Percentiles rank a stretch among this genome's conserved stretches.
phyloP scores from a whole-genome alignment of 228 moss, liverwort and hornwort genomes.

The Sphagnum fallax region DNA sequence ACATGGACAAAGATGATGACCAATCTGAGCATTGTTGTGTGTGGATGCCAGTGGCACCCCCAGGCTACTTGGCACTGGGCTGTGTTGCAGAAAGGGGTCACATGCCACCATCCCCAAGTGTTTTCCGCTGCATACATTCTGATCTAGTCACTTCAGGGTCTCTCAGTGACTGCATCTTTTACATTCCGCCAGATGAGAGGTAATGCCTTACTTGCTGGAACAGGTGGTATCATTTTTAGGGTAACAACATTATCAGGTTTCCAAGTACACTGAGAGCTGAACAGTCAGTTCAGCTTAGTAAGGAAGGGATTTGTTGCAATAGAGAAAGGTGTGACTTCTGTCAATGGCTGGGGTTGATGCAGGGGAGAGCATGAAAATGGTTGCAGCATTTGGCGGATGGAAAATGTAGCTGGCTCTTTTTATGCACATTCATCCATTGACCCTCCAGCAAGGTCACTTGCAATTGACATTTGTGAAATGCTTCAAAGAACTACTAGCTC shows the following conservation, averaged over 20 bases:
- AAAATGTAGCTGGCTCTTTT: constrained; percentile 81
- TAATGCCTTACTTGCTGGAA: constrained; percentile 9
- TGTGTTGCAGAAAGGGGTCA: constrained; percentile 74
- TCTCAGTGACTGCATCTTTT: constrained; percentile 74
- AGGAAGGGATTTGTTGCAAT: not conserved
- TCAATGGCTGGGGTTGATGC: not conserved
- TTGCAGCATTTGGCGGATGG: constrained; percentile 86
- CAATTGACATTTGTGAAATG: constrained; percentile 63
- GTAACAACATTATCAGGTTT: not conserved
- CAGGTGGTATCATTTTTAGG: too few species aligned
- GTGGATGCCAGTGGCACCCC: constrained; percentile 80
- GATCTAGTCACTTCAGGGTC: constrained; percentile 87
- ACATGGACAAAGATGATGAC: constrained; percentile 13
- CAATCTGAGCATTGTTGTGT: constrained; percentile 54
- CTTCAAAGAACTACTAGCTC: constrained; percentile 31
- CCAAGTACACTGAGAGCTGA: too few species aligned
- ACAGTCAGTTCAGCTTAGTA: too few species aligned
- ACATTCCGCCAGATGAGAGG: constrained; percentile 65
- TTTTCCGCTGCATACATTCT: constrained; percentile 71
- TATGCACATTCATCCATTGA: constrained; percentile 61
- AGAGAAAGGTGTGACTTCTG: not conserved
- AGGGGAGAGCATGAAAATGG: constrained; percentile 50
- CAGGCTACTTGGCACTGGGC: constrained; percentile 69
- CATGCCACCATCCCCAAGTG: constrained; percentile 47
- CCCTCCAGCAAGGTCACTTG: constrained; percentile 41